These are phyloP conservation scores for Cardamine resedifolia DNA, from an alignment of 345 rosid species.

Conservation along the genomic window DNA sequence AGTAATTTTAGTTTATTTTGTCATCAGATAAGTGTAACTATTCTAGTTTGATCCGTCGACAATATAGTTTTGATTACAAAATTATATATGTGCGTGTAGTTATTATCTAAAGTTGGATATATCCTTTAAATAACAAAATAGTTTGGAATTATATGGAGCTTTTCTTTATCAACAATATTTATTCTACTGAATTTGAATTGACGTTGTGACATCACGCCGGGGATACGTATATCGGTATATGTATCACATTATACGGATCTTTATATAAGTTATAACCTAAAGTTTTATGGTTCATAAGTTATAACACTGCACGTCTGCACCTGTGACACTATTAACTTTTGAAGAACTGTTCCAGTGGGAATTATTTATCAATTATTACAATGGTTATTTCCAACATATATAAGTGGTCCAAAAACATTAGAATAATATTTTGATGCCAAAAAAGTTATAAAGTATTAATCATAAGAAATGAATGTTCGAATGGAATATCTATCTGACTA, in stretches of 20 bases:
- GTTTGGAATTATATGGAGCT: no score
- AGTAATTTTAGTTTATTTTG: no score
- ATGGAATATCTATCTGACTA: conserved; percentile 19
- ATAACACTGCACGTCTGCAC: neutral
- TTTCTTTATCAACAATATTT: no score
- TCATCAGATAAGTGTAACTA: no score
- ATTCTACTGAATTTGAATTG: neutral
- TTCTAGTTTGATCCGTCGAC: no score
- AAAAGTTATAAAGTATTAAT: conserved; percentile 15
- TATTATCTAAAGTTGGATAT: no score
- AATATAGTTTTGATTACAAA: no score
- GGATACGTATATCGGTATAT: no score
- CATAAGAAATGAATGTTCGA: conserved; percentile 20
- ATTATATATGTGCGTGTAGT: no score
- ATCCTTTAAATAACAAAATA: no score
- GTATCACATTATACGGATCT: neutral
- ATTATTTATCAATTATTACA: neutral
- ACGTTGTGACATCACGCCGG: neutral
- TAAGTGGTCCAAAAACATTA: neutral
- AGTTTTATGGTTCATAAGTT: neutral
- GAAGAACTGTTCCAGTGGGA: neutral
- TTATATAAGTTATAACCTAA: neutral
- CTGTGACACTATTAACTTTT: conserved; percentile 2
- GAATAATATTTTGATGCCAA: neutral
- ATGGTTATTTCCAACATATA: neutral